Conservation (phyloP, 345 rosid genomes). For the Mallotus nudiflorus region DNA sequence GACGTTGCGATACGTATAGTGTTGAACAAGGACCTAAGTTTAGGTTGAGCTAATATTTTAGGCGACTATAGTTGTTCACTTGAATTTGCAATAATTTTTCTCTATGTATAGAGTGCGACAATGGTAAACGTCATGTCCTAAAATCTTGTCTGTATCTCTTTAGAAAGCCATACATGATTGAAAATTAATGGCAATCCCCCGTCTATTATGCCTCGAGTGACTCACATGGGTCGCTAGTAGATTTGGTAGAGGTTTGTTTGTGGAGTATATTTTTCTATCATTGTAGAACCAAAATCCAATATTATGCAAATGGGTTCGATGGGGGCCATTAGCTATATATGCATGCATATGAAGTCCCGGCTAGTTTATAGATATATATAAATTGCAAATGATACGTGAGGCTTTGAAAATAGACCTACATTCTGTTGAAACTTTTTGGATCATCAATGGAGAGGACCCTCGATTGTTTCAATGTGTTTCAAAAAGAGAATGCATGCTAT, state of each 20-base stretch:
- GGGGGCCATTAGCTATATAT: neutral
- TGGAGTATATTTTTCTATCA: neutral
- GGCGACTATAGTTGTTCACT: too few relatives aligned
- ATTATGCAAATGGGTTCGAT: neutral
- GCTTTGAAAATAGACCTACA: constrained; percentile 13
- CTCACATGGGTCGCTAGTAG: constrained; percentile 17
- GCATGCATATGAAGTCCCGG: constrained; percentile 14
- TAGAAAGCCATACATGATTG: neutral
- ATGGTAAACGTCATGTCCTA: neutral
- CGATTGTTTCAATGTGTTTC: too few relatives aligned
- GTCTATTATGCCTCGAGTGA: constrained; percentile 27
- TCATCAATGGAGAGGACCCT: neutral
- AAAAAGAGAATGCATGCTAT: too few relatives aligned
- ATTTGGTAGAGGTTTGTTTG: neutral
- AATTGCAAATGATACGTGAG: constrained; percentile 19
- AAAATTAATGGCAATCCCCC: constrained; percentile 33
- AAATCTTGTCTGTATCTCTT: neutral
- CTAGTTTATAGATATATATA: neutral
- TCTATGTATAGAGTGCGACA: neutral
- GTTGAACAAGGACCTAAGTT: too few relatives aligned
- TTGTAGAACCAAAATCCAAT: neutral
- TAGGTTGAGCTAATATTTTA: too few relatives aligned
- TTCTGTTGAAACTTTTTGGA: neutral
- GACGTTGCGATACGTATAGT: too few relatives aligned
- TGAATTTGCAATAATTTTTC: too few relatives aligned